A percentile compares a stretch with the other conserved stretches of the same genome.
Conservation (phyloP, 2,329 filamentous ascomycete species). For the Amesomyces nigricolor region DNA sequence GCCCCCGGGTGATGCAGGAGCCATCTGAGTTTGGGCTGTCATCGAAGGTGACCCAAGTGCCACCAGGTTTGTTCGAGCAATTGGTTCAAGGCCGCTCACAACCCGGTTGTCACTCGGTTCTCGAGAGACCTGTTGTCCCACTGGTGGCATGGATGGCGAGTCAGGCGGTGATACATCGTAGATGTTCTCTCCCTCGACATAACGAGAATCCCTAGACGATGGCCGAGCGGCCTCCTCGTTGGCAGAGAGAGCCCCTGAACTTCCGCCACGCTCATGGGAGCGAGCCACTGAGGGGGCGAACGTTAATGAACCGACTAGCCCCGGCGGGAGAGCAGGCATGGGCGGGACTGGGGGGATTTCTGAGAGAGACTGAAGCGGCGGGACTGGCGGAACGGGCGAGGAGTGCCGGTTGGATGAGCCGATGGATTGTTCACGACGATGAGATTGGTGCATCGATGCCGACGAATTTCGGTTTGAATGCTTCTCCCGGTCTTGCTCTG, state of each 20-base stretch:
- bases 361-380: slow-evolving; percentile 24
- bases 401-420: slow-evolving; percentile 14
- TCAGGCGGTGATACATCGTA: slow-evolving; percentile 45
- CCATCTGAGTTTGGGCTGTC: slow-evolving; percentile 1
- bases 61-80: slow-evolving; percentile 3
- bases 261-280: slow-evolving; percentile 33
- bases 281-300: slow-evolving; percentile 8
- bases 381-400: slow-evolving; percentile 21
- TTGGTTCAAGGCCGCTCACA: slow-evolving; percentile 15
- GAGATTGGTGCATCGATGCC: slow-evolving; percentile 19
- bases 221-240: slow-evolving; percentile 14
- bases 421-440: slow-evolving; percentile 18
- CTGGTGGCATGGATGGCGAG: slow-evolving; percentile 32
- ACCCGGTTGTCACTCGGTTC: slow-evolving; percentile 16
- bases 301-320: slow-evolving; percentile 21
- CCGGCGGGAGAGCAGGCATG: slow-evolving; percentile 25
- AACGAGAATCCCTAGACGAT: slow-evolving; percentile 20
- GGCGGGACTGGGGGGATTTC: slow-evolving; percentile 21
- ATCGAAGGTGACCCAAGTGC: slow-evolving; percentile 16
- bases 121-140: slow-evolving; percentile 14
- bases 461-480: slow-evolving; percentile 17
- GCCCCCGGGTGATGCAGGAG: slow-evolving; percentile 16
- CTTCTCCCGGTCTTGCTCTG: background rate
- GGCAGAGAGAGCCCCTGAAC: slow-evolving; percentile 27
- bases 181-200: slow-evolving; percentile 35